A percentile compares a stretch with the other conserved stretches of the same genome.
Conservation (phyloP, 1,284 basidiomycete species). For the Ganoderma lucidum region DNA sequence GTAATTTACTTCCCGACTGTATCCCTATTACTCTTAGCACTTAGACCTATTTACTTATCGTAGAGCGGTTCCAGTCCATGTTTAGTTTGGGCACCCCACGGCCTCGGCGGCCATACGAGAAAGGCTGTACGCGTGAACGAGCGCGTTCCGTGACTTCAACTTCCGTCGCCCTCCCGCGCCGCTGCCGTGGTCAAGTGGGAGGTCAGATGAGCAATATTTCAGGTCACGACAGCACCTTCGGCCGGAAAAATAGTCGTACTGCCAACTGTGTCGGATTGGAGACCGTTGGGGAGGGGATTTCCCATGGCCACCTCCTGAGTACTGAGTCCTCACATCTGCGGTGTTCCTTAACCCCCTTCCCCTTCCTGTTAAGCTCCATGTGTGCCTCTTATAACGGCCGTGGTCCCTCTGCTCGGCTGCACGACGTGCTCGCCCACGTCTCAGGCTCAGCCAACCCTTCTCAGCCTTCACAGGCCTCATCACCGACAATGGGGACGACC, state of each 20-base stretch:
- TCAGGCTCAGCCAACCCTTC: slow-evolving; percentile 17
- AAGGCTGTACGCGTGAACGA: background rate
- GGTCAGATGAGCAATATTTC: slow-evolving; percentile 10
- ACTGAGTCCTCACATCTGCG: background rate
- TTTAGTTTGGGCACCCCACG: background rate
- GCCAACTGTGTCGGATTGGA: background rate
- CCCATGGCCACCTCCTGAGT: background rate
- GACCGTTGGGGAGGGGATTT: background rate
- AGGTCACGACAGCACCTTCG: slow-evolving; percentile 2
- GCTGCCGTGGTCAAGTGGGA: background rate
- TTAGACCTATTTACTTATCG: background rate
- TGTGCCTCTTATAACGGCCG: slow-evolving; percentile 20
- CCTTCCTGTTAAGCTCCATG: background rate
- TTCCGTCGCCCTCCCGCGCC: background rate
- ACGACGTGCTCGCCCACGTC: slow-evolving; percentile 19
- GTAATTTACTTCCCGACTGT: background rate
- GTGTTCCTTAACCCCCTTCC: background rate
- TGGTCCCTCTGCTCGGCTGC: slow-evolving; percentile 15
- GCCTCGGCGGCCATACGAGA: background rate
- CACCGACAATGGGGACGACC: slow-evolving; percentile 10
- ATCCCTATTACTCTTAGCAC: background rate
- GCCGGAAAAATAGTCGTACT: background rate
- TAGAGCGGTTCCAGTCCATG: background rate
- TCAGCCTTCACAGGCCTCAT: slow-evolving; percentile 24
- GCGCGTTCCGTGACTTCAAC: background rate